Conservation (phyloP, 2,329 filamentous ascomycete genomes). For the Apiospora hydei region DNA sequence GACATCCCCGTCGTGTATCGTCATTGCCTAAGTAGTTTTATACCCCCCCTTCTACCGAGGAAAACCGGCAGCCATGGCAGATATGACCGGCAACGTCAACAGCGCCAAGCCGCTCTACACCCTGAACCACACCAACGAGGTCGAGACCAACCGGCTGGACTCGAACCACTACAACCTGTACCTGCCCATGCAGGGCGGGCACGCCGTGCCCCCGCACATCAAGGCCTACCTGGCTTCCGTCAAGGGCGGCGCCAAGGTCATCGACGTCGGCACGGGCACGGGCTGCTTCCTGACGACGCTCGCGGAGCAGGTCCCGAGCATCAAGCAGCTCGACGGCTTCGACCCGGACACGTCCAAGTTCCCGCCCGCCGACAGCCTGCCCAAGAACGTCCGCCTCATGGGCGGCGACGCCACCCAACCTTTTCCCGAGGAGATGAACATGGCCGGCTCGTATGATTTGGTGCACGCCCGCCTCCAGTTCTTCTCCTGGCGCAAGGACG, state of each 20-base stretch:
- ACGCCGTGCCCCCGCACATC: neutral
- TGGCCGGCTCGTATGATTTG: conserved; percentile 37
- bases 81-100: neutral
- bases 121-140: conserved; percentile 3
- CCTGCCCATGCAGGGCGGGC: conserved; percentile 16
- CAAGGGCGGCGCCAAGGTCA: conserved; percentile 22
- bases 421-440: conserved; percentile 30
- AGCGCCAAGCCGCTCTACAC: conserved; percentile 14
- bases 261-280: conserved; percentile 31
- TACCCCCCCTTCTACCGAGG: neutral
- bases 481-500: conserved; percentile 32
- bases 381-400: conserved; percentile 34
- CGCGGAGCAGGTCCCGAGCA: conserved; percentile 28
- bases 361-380: conserved; percentile 27
- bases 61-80: neutral
- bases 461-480: conserved; percentile 38
- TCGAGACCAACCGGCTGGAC: conserved; percentile 13
- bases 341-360: conserved; percentile 35
- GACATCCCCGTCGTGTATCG: neutral
- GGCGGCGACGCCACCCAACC: conserved; percentile 35
- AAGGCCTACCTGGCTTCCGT: neutral
- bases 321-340: conserved; percentile 34
- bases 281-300: conserved; percentile 34
- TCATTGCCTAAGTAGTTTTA: neutral
- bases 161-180: conserved; percentile 18